phyloP scores from a whole-genome alignment of 768 basidiomycete species.

The Pleurotus ostreatus region DNA sequence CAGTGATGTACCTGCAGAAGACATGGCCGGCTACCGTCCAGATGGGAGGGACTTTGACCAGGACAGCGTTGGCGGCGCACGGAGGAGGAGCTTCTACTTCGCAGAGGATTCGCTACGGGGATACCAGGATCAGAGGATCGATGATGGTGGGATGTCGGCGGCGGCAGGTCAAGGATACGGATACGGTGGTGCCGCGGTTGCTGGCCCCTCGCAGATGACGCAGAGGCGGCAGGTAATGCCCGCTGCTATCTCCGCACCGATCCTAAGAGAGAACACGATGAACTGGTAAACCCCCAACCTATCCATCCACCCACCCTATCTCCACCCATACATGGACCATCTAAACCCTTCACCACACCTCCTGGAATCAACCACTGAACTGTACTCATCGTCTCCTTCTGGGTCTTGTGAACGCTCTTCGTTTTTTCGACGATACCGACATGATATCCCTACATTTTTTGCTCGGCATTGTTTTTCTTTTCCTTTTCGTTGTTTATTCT shows the following conservation, averaged over 20 bases:
- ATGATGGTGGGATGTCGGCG: conserved; percentile 24
- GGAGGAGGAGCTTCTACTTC: conserved; percentile 80
- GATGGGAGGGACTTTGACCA: conserved; percentile 75
- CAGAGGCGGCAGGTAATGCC: conserved; percentile 59
- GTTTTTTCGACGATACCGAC: no score
- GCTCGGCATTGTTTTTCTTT: no score
- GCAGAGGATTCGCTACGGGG: conserved; percentile 80
- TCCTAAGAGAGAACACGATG: conserved; percentile 79
- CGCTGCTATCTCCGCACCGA: conserved; percentile 69
- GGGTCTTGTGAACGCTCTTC: no score
- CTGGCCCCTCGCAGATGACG: conserved; percentile 31
- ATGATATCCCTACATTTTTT: no score
- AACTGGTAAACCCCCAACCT: conserved; percentile 56
- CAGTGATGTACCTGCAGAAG: conserved; percentile 44
- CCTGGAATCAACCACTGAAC: no score
- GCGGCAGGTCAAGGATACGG: conserved; percentile 20
- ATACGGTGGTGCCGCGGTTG: conserved; percentile 9
- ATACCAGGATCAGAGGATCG: conserved; percentile 35
- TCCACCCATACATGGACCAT: no score
- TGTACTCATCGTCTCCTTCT: no score
- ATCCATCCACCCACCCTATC: neutral
- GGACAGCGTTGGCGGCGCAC: conserved; percentile 68
- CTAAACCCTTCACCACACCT: no score
- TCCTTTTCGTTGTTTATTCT: no score
- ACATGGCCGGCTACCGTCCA: conserved; percentile 42